Base-by-base conservation (phyloP, 2,329 filamentous ascomycete species). In the Cucurbitaria berberidis region DNA sequence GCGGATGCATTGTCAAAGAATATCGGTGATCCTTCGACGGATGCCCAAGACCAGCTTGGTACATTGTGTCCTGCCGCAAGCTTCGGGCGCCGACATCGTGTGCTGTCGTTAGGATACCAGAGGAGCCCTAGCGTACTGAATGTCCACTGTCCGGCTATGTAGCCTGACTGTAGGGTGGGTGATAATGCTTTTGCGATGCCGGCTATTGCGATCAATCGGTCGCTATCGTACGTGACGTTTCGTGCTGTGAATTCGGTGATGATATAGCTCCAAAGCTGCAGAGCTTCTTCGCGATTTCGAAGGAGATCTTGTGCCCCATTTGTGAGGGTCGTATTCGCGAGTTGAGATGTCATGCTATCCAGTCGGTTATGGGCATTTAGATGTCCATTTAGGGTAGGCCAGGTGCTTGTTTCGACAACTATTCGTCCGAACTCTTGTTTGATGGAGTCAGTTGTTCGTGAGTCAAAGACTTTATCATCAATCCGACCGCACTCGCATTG, bases 11-110 rank as follows among this genome's bases (percentile, higher is more conserved):
- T 74, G 52, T 74, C 72, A 41, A 72, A 74, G 53, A 66, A 71
- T 39, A 74, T 67, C 0, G 70, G 67, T 3, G 70, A 73, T 16
- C 70, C 72, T 60, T 73, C 69, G 10, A 72, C 50, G 1, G 68
- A 69, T 45, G 70, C 72, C 72, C 72, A 74, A 35, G 70, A 73
- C 72, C 72, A 74, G 57, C 66, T 73, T 8, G 72, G 70, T 16
- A 73, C 57, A 22, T 63, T 63, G 13, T 63, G 59, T 1, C 57
- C 55, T 44, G 59, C 30, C 10, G 45, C 39, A 13, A 52, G 36
- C 42, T 58, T 64, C 0, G 70, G 64, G 42, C 70, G 60, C 2
- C 68, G 62, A 32, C 64, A 70, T 18, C 50, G 58, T 21, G 59
- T 59, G 19, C 61, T 59, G 32, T 74, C 69, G 38, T 62, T 71